Base-by-base conservation (phyloP, 257 asterid species). In the Solanum neorickii region DNA sequence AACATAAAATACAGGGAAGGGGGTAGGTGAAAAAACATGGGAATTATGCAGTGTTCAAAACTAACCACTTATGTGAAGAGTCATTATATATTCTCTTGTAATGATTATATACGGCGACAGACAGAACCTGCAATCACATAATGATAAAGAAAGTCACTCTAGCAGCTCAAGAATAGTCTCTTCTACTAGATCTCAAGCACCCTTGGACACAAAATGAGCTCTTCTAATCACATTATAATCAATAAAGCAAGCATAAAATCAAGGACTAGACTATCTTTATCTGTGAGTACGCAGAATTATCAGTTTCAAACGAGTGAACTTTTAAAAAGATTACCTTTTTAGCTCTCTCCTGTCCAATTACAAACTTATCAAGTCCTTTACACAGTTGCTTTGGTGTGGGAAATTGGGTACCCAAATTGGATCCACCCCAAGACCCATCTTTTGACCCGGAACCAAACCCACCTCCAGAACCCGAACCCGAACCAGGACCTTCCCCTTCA, bases 321-420 rank as follows among this genome's bases (percentile, higher is more conserved):
- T n/a, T 16, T 23, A 42, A 87, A 85, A 78, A 41, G 46, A 84
- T 21, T 23, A 97, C 99, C 99, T 97, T 97, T 89, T 97, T 97
- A 87, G 99, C 99, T 93, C 94, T 94, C 85, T 94, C 96, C 92
- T 97, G 99, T 4, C 99, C 99, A 89, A 97, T 97, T 44, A 97
- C 99, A 92, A 95, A 95, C 93, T 95, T 94, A 91, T 95, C 98
- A 86, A 97, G 98, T 65, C 99, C 99, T 94, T 83, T 95, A 72
- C 98, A 95, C n/a, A 97, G 94, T 89, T 95, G 98, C 88, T 97
- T 97, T 5, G 99, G 99, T 8, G 99, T 97, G 5, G 99, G 99
- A 86, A 95, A 97, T 59, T 90, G 88, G 15, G 86, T 29, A 9
- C 99, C 98, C 59, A 97, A 89, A 89, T 92, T 95, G 87, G 99